Evolutionary conservation across 495 filamentous ascomycete species (phyloP).

Genomic region (Penicillium arizonense): DNA sequence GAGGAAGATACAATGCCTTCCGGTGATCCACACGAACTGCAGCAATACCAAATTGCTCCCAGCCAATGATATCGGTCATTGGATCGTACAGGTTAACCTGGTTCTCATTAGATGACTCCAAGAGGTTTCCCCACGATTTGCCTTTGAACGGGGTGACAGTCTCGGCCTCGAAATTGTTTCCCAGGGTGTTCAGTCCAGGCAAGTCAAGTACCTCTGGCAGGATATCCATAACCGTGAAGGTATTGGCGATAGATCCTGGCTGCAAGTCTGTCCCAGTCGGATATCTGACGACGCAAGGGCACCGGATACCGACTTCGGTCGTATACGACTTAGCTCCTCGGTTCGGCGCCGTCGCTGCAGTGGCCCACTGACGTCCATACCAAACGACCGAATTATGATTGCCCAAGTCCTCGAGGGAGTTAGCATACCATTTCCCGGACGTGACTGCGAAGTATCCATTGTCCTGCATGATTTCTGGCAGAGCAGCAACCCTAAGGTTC

Average conservation of each 20-base stretch:
- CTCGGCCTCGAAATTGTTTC: slow-evolving; percentile 41
- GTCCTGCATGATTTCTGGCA: too few species aligned
- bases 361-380: too few species aligned
- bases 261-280: too few species aligned
- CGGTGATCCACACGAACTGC: slow-evolving; percentile 22
- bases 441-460: too few species aligned
- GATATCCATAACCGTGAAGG: slow-evolving; percentile 44
- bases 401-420: slow-evolving; percentile 55
- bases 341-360: too few species aligned
- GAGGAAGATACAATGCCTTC: slow-evolving; percentile 21
- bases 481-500: too few species aligned
- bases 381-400: slow-evolving; percentile 34
- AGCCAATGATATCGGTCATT: slow-evolving; percentile 18
- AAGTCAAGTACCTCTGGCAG: slow-evolving; percentile 50
- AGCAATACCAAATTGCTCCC: slow-evolving; percentile 21
- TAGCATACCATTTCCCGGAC: too few species aligned
- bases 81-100: slow-evolving; percentile 15
- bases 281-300: too few species aligned
- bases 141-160: slow-evolving; percentile 49
- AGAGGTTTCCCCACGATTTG: slow-evolving; percentile 12
- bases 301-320: too few species aligned
- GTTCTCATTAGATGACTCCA: background rate
- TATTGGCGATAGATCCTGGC: too few species aligned
- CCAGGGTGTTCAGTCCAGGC: slow-evolving; percentile 49
- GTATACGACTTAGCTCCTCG: too few species aligned